Percentiles rank a stretch among this genome's conserved stretches.
Evolutionary conservation across 108 stramenopile genomes (phyloP).

Genomic region (Pinguiococcus pyrenoidosus): DNA sequence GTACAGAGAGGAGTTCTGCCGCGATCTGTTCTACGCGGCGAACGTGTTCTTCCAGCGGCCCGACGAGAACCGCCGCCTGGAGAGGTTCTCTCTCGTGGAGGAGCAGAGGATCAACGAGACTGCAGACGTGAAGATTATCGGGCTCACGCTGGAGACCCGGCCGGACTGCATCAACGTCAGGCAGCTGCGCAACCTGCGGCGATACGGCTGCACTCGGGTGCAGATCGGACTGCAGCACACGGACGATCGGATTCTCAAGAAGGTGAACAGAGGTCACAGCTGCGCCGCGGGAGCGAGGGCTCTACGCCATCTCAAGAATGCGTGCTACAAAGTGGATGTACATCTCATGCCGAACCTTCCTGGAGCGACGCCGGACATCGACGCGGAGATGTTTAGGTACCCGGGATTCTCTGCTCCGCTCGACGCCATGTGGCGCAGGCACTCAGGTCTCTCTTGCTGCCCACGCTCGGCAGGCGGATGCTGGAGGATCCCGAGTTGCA

Average conservation of each 20-base stretch:
- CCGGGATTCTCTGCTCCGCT: too few relatives aligned
- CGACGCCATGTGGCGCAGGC: too few relatives aligned
- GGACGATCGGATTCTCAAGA: constrained; percentile 75
- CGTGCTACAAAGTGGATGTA: constrained; percentile 55
- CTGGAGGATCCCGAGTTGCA: constrained; percentile 12
- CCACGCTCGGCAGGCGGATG: constrained; percentile 3
- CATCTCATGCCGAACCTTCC: constrained; percentile 84
- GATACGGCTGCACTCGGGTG: constrained; percentile 92
- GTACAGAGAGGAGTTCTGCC: constrained; percentile 26
- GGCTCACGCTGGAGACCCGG: constrained; percentile 89
- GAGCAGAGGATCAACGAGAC: constrained; percentile 24
- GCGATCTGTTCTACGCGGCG: constrained; percentile 33
- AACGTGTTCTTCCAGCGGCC: constrained; percentile 19
- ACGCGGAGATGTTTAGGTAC: constrained; percentile 15
- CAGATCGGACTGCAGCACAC: constrained; percentile 94
- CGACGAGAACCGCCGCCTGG: constrained; percentile 4
- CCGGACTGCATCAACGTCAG: constrained; percentile 51
- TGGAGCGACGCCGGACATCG: neutral
- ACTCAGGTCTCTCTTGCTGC: too few relatives aligned
- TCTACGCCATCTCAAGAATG: constrained; percentile 7
- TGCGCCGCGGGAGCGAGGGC: constrained; percentile 47
- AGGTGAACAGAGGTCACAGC: constrained; percentile 90
- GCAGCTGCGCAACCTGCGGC: constrained; percentile 40
- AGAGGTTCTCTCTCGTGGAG: constrained; percentile 5
- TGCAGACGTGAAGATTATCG: constrained; percentile 47